These are phyloP conservation scores for Capsicum chinense DNA, from an alignment of 257 asterid genomes.

Conservation along the genomic window DNA sequence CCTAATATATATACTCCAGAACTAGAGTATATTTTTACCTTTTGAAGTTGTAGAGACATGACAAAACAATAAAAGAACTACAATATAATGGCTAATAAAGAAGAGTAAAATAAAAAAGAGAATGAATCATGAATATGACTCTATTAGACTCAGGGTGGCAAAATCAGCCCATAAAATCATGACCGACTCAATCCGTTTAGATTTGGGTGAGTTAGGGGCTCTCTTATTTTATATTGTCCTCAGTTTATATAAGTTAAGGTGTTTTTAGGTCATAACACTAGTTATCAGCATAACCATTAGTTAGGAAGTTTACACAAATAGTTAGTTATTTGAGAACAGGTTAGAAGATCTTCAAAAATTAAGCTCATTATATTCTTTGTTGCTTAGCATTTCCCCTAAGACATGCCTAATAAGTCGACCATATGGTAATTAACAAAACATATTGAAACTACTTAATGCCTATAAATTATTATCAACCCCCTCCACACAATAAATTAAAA, in stretches of 20 bases:
- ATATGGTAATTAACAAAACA: not conserved
- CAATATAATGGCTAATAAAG: no score
- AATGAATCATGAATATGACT: no score
- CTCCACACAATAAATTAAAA: not conserved
- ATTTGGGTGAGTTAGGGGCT: no score
- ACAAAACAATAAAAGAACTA: no score
- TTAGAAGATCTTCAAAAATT: not conserved
- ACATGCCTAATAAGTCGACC: not conserved
- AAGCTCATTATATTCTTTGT: not conserved
- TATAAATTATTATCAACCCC: not conserved
- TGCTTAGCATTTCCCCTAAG: not conserved
- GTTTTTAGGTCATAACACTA: not conserved
- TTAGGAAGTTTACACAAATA: not conserved
- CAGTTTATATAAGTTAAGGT: not conserved
- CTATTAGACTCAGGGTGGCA: no score
- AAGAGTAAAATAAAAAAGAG: no score
- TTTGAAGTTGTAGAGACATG: not conserved
- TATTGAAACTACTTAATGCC: not conserved
- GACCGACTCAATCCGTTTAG: no score
- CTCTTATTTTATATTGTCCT: no score
- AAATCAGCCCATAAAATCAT: no score
- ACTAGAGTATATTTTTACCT: not conserved
- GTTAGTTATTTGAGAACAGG: not conserved
- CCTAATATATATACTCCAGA: not conserved
- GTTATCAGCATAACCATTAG: not conserved